A percentile compares a stretch with the other conserved stretches of the same genome.
phyloP scores from a whole-genome alignment of 129 eudicot species.

The Centaurea solstitialis region DNA sequence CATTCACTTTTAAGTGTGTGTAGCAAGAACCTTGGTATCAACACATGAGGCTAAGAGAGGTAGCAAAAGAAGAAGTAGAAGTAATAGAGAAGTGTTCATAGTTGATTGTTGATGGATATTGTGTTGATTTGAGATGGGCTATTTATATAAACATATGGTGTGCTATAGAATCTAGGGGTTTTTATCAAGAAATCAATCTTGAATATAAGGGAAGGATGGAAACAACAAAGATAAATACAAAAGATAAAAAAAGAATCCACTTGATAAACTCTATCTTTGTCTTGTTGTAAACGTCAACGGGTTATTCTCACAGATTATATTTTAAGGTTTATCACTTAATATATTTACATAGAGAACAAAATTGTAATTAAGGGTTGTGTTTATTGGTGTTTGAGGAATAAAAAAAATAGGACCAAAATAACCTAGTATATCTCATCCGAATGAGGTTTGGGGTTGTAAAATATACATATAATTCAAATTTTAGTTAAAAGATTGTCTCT shows the following conservation, averaged over 20 bases:
- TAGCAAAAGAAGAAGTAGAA: conserved; percentile 42
- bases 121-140: conserved; percentile 17
- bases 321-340: background rate
- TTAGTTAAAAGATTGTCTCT: background rate
- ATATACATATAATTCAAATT: too few relatives aligned
- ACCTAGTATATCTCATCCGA: background rate
- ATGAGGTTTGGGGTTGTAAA: background rate
- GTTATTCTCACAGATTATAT: background rate
- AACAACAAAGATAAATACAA: conserved; percentile 19
- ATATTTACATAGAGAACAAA: background rate
- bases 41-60: conserved; percentile 55
- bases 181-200: conserved; percentile 35
- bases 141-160: conserved; percentile 25
- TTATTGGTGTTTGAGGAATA: background rate
- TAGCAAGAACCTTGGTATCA: conserved; percentile 62
- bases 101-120: conserved; percentile 12
- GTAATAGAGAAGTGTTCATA: conserved; percentile 24
- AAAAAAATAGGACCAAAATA: background rate
- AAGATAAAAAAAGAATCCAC: conserved; percentile 8
- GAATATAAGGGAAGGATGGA: conserved; percentile 27
- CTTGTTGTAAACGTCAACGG: background rate
- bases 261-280: conserved; percentile 3
- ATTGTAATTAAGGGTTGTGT: background rate
- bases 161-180: conserved; percentile 19
- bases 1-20: background rate